Evolutionary conservation across 495 filamentous ascomycete genomes (phyloP).

Genomic region (Aspergillus wentii): DNA sequence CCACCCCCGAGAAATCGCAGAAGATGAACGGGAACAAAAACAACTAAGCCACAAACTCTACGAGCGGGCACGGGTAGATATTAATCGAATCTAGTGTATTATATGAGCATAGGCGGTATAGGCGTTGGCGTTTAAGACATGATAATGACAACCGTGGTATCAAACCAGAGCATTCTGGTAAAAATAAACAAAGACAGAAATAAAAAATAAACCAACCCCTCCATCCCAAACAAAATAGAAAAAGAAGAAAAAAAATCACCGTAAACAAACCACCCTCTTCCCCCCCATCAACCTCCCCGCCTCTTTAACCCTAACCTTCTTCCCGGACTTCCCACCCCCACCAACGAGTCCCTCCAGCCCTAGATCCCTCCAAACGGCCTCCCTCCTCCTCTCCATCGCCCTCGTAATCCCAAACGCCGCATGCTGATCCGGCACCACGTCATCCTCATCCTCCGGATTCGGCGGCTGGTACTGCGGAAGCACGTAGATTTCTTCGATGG

Average conservation of each 20-base stretch:
- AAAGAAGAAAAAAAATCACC: slow-evolving; percentile 17
- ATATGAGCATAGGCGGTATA: slow-evolving; percentile 19
- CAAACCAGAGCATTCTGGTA: background rate
- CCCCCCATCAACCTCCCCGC: slow-evolving; percentile 36
- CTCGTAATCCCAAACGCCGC: slow-evolving; percentile 92
- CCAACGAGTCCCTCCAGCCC: slow-evolving; percentile 66
- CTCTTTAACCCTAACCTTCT: slow-evolving; percentile 26
- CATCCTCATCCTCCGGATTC: slow-evolving; percentile 97
- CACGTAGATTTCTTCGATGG: slow-evolving; percentile 74
- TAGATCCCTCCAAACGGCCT: slow-evolving; percentile 82
- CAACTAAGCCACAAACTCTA: slow-evolving; percentile 69
- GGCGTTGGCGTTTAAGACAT: slow-evolving; percentile 8
- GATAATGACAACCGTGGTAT: slow-evolving; percentile 10
- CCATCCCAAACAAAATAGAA: slow-evolving; percentile 2
- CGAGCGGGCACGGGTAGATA: slow-evolving; percentile 78
- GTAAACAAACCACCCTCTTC: slow-evolving; percentile 29
- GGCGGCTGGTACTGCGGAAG: slow-evolving; percentile 83
- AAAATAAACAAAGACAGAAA: background rate
- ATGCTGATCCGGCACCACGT: slow-evolving; percentile 95
- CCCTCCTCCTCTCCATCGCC: slow-evolving; percentile 59
- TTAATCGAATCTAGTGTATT: slow-evolving; percentile 61
- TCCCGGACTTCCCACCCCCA: slow-evolving; percentile 12
- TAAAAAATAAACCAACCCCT: background rate
- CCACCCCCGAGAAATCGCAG: slow-evolving; percentile 53
- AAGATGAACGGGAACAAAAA: slow-evolving; percentile 54